Evolutionary conservation across 768 basidiomycete species (phyloP).

Genomic region (Xerocomus potaroensis): DNA sequence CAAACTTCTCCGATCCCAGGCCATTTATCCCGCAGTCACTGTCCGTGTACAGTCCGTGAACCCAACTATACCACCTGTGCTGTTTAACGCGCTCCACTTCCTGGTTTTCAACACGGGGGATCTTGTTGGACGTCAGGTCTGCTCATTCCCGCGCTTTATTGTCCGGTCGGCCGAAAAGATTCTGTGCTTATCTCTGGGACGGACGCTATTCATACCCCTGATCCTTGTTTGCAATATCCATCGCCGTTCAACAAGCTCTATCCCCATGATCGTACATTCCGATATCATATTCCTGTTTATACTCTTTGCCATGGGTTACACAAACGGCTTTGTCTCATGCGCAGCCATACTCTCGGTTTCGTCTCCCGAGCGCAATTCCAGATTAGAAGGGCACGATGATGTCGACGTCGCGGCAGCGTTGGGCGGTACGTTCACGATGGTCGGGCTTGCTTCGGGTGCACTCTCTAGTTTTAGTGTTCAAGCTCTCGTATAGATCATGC

Average conservation of each 20-base stretch:
- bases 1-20: slow-evolving; percentile 37
- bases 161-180: slow-evolving; percentile 67
- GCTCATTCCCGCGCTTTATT: slow-evolving; percentile 55
- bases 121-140: slow-evolving; percentile 60
- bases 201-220: slow-evolving; percentile 77
- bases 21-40: slow-evolving; percentile 83
- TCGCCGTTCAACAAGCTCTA: slow-evolving; percentile 32
- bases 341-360: slow-evolving; percentile 79
- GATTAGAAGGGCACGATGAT: slow-evolving; percentile 63
- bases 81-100: slow-evolving; percentile 76
- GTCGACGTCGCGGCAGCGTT: slow-evolving; percentile 84
- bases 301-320: slow-evolving; percentile 61
- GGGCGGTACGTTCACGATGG: slow-evolving; percentile 71
- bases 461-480: slow-evolving; percentile 74
- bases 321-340: slow-evolving; percentile 76
- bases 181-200: slow-evolving; percentile 53
- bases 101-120: slow-evolving; percentile 70
- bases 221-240: slow-evolving; percentile 84
- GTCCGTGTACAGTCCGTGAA: slow-evolving; percentile 66
- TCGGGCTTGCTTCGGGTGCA: slow-evolving; percentile 71
- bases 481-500: slow-evolving; percentile 27
- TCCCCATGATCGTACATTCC: slow-evolving; percentile 54
- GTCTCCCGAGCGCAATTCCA: slow-evolving; percentile 70
- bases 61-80: slow-evolving; percentile 63
- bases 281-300: slow-evolving; percentile 70